Evolutionary conservation across 768 basidiomycete genomes (phyloP).

Genomic region (Lentinus tigrinus): DNA sequence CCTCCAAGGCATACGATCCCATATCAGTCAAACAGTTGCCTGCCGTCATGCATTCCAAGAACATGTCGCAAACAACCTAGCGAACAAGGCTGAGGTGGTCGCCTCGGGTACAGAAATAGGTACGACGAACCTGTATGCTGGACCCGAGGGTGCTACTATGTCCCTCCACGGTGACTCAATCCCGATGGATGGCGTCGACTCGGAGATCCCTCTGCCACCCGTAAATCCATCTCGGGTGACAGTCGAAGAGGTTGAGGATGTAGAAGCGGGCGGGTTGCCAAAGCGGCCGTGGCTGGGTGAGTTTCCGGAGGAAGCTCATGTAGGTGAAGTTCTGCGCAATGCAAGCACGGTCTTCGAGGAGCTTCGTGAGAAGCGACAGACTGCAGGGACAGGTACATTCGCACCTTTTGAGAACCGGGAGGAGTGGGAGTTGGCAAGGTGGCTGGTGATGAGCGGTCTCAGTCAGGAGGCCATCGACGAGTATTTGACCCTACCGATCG

Average conservation of each 20-base stretch:
- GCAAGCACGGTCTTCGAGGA: slow-evolving; percentile 11
- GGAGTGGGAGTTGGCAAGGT: slow-evolving; percentile 34
- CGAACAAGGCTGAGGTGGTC: no score
- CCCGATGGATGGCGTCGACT: neutral
- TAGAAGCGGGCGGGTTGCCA: neutral
- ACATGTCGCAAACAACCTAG: neutral
- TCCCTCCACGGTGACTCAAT: neutral
- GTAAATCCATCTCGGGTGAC: neutral
- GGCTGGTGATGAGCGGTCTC: slow-evolving; percentile 32
- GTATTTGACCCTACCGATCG: slow-evolving; percentile 32
- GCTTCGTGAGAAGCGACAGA: neutral
- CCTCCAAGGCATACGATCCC: neutral
- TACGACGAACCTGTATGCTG: neutral
- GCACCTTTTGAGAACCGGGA: slow-evolving; percentile 31
- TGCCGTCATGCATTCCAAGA: neutral
- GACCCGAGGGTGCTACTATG: neutral
- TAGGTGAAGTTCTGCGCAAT: neutral
- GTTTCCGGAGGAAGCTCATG: slow-evolving; percentile 5
- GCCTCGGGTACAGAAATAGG: no score
- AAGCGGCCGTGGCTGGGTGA: slow-evolving; percentile 5
- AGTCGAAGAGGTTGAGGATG: slow-evolving; percentile 18
- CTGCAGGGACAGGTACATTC: neutral
- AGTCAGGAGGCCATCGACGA: slow-evolving; percentile 25
- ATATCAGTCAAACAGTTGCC: neutral
- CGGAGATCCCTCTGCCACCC: neutral